phyloP scores from a whole-genome alignment of 345 rosid species.

The Lepidium aucheri region DNA sequence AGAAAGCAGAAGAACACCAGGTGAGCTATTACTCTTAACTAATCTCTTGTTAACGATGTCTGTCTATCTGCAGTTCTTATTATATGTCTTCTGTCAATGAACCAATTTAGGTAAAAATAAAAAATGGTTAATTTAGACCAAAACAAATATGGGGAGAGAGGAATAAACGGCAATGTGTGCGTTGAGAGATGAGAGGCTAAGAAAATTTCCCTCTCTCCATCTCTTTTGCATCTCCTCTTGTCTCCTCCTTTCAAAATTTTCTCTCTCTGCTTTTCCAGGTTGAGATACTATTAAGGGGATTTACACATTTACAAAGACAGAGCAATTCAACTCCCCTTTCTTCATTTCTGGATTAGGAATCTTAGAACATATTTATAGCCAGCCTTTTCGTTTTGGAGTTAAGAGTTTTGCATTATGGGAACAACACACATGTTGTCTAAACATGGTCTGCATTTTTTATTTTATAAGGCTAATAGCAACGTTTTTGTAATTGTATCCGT shows the following conservation, averaged over 20 bases:
- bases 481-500: background rate
- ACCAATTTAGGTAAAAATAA: constrained; percentile 3
- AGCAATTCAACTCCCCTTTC: background rate
- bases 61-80: background rate
- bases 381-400: background rate
- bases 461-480: background rate
- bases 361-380: background rate
- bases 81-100: constrained; percentile 13
- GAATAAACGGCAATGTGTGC: constrained; percentile 10
- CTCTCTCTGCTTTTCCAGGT: constrained; percentile 21
- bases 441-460: constrained; percentile 16
- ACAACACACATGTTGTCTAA: constrained; percentile 2
- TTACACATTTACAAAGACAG: constrained; percentile 17
- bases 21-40: constrained; percentile 8
- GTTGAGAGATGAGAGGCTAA: constrained; percentile 25
- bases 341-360: background rate
- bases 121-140: constrained; percentile 15
- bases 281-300: constrained; percentile 20
- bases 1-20: constrained; percentile 2
- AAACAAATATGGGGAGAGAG: background rate
- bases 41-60: background rate
- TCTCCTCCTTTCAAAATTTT: background rate
- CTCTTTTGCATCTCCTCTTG: constrained; percentile 27
- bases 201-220: constrained; percentile 23
- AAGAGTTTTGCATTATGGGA: background rate